Base-by-base conservation (phyloP, 2,329 filamentous ascomycete genomes). In the Fusarium solani-melongenae region DNA sequence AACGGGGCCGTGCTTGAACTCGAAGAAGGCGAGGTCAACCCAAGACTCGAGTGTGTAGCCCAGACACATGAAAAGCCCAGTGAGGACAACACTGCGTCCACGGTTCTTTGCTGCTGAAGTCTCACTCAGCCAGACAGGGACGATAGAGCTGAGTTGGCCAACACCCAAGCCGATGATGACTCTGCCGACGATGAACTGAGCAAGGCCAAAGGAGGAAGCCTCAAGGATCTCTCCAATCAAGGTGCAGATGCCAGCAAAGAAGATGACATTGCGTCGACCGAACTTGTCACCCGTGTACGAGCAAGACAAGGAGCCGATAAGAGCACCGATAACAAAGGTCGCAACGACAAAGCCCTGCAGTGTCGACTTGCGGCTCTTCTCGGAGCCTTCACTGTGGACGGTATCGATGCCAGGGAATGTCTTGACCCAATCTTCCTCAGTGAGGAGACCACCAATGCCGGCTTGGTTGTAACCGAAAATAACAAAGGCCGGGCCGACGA, bases 371-470 rank as follows among this genome's bases (percentile, higher is more conserved):
- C 77, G 73, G 38, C 80, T 81, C 67, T 82, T 81, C 66, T 84
- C 77, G 0, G 75, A 60, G 1, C 75, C 62, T 17, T 29, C 80
- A 1, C 88, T 88, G 67, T 89, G 79, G 80, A 91, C 89, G 74
- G 86, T 89, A 8, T 79, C 72, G 24, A 90, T 74, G 49, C 76
- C 60, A 10, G 78, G 84, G 74, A 91, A 91, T 69, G 89, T 83
- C 20, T 83, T 84, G 62, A 90, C 89, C 67, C 89, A 89, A 77
- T 89, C 84, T 24, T 83, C 82, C 6, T 94, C 86, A 1, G 91
- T 92, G 65, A 95, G 85, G 61, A 95, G 88, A 64, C 90, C 90
- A 39, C 91, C 92, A 83, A 92, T 93, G 5, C 93, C 91, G 76
- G 92, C 90, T 81, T 92, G 90, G 82, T 93, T 92, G 76, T 88